phyloP scores from a whole-genome alignment of 805 yeast species.

The Lachancea quebecensis region DNA sequence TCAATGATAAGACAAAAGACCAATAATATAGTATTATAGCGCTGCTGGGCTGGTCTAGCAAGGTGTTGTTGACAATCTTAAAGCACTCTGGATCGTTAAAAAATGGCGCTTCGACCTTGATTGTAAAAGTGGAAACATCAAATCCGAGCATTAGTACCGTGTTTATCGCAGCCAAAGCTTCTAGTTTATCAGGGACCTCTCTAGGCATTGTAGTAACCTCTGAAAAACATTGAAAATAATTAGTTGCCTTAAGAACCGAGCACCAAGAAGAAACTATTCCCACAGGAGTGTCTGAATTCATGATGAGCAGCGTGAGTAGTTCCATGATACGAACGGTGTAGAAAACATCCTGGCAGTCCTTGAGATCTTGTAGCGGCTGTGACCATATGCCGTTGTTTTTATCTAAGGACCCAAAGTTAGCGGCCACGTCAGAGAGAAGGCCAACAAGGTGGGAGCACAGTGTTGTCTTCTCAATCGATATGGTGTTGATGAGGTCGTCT shows the following conservation, averaged over 20 bases:
- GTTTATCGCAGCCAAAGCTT: slow-evolving; percentile 42
- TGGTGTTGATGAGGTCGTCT: slow-evolving; percentile 15
- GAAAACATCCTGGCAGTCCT: slow-evolving; percentile 30
- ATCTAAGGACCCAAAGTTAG: slow-evolving; percentile 1
- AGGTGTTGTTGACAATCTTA: slow-evolving; percentile 34
- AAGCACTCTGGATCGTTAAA: slow-evolving; percentile 37
- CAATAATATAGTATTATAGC: slow-evolving; percentile 56
- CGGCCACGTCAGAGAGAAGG: slow-evolving; percentile 6
- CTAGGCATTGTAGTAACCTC: slow-evolving; percentile 5
- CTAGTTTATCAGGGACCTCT: slow-evolving; percentile 29
- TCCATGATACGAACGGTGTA: slow-evolving; percentile 31
- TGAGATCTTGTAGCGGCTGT: slow-evolving; percentile 15
- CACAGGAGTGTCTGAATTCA: slow-evolving; percentile 31
- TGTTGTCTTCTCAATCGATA: slow-evolving; percentile 18
- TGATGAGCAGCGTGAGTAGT: slow-evolving; percentile 35
- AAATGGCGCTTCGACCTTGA: slow-evolving; percentile 35
- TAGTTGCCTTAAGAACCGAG: slow-evolving; percentile 36
- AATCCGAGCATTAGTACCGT: slow-evolving; percentile 52
- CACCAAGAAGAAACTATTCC: slow-evolving; percentile 49
- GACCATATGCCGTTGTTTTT: slow-evolving; percentile 9
- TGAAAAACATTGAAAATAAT: slow-evolving; percentile 20
- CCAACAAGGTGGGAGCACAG: slow-evolving; percentile 21
- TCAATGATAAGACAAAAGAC: slow-evolving; percentile 54
- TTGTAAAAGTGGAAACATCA: slow-evolving; percentile 40
- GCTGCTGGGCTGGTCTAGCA: slow-evolving; percentile 35